These are phyloP conservation scores for Desmodesmus armatus DNA, from an alignment of 139 green algal species.

Conservation along the genomic window DNA sequence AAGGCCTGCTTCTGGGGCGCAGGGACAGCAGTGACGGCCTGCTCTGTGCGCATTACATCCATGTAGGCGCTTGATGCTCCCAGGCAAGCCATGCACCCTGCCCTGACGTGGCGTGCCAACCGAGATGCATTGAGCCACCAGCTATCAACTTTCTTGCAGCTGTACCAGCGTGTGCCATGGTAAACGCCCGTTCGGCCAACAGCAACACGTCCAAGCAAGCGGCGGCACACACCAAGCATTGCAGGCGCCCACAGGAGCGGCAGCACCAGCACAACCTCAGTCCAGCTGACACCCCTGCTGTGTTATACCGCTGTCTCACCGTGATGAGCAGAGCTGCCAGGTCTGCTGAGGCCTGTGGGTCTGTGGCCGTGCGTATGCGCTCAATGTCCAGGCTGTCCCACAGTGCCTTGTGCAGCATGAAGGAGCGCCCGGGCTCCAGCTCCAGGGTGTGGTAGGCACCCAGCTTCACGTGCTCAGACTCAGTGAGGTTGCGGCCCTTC, in stretches of 20 bases:
- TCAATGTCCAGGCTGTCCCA: conserved; percentile 93
- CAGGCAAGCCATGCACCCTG: too few species aligned
- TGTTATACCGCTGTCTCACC: conserved; percentile 48
- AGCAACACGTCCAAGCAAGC: not conserved
- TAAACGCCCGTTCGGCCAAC: too few species aligned
- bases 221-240: not conserved
- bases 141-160: too few species aligned
- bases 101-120: too few species aligned
- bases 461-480: conserved; percentile 94
- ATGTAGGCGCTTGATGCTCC: too few species aligned
- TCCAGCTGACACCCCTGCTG: not conserved
- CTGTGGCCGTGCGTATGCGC: conserved; percentile 71
- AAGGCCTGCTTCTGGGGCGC: too few species aligned
- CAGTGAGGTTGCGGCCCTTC: conserved; percentile 77
- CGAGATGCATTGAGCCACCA: too few species aligned
- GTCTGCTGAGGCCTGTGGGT: conserved; percentile 86
- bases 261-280: conserved; percentile 2
- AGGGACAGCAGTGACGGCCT: too few species aligned
- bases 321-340: conserved; percentile 94
- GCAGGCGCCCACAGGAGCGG: not conserved
- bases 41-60: too few species aligned
- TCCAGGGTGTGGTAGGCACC: conserved; percentile 96
- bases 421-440: conserved; percentile 83
- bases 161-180: too few species aligned
- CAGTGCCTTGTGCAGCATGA: conserved; percentile 84